Evolutionary conservation across 2,329 filamentous ascomycete genomes (phyloP), one percentile per base, ranked within the genome.

Genomic region (Cladorrhinum sp.): DNA sequence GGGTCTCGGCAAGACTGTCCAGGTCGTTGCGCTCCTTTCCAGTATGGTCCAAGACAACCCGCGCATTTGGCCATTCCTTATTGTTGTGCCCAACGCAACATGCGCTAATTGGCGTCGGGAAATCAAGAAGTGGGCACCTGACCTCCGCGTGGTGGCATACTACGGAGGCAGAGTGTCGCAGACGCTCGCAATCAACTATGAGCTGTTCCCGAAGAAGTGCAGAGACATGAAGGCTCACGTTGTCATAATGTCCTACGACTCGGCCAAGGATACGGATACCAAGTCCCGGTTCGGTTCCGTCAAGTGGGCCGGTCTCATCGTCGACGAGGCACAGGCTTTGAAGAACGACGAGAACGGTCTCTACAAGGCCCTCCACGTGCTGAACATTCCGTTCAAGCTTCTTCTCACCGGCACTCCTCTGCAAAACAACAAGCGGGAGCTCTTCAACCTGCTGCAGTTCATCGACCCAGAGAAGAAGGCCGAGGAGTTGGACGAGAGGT

Each of bases 41-140:
- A 87, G 88, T 0, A 76, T 98, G 39, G 81, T 89, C 23, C 82
- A 89, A 63, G 82, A 87, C 56, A 75, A 75, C n/a, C 86, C 86
- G 5, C 78, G 84, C 70, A 95, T 92, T 74, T 98, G 90, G 84
- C 95, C 95, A 0, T 98, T 97, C 71, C 80, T 99, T 16, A 82
- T 98, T 2, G 92, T 97, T 1, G 94, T 96, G 0, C 95, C 95
- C 0, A 98, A 98, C 71, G 88, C 94, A 0, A 99, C 95, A 0
- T 96, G 92, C 73, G 86, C 92, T n/a, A 99, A 99, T 72, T 99
- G 95, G 94, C 89, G 94, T 5, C 87, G 94, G 54, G 95, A 99
- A 72, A 92, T 98, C 73, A 96, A 96, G 77, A 88, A 90, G 67
- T 99, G 94, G 94, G 88, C 90, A 0, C 94, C 94, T 1, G 85